Evolutionary conservation across 257 asterid genomes (phyloP).

Genomic region (Nicotiana otophora): DNA sequence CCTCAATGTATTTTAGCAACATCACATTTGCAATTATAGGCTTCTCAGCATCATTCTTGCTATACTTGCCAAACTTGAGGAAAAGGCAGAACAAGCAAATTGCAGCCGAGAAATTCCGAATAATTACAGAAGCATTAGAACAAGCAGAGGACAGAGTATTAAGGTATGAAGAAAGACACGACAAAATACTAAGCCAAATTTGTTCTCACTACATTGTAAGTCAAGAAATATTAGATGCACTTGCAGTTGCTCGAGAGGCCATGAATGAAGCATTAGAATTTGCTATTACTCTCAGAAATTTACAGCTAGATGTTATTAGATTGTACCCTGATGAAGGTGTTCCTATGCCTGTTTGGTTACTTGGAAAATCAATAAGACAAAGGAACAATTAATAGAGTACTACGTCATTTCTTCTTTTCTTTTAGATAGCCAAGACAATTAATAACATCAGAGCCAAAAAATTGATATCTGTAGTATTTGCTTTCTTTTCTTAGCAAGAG

Average conservation of each 20-base stretch:
- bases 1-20: conserved; percentile 19
- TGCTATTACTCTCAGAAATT: conserved; percentile 22
- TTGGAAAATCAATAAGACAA: conserved; percentile 6
- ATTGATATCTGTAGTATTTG: neutral
- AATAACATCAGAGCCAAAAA: neutral
- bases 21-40: conserved; percentile 19
- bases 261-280: conserved; percentile 33
- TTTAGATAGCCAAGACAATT: neutral
- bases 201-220: conserved; percentile 39
- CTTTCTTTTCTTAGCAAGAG: neutral
- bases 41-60: conserved; percentile 29
- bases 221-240: conserved; percentile 31
- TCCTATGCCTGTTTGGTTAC: conserved; percentile 5
- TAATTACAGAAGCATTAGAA: conserved; percentile 26
- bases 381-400: neutral
- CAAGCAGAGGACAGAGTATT: conserved; percentile 27
- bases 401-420: neutral
- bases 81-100: conserved; percentile 16
- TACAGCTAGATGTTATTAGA: conserved; percentile 23
- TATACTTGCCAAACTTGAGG: conserved; percentile 18
- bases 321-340: conserved; percentile 20
- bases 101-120: conserved; percentile 18
- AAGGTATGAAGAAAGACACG: conserved; percentile 43
- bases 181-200: conserved; percentile 29
- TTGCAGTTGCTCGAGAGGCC: conserved; percentile 35